These are phyloP conservation scores for Raffaelea arxii DNA, from an alignment of 2,329 filamentous ascomycete genomes.

Conservation along the genomic window DNA sequence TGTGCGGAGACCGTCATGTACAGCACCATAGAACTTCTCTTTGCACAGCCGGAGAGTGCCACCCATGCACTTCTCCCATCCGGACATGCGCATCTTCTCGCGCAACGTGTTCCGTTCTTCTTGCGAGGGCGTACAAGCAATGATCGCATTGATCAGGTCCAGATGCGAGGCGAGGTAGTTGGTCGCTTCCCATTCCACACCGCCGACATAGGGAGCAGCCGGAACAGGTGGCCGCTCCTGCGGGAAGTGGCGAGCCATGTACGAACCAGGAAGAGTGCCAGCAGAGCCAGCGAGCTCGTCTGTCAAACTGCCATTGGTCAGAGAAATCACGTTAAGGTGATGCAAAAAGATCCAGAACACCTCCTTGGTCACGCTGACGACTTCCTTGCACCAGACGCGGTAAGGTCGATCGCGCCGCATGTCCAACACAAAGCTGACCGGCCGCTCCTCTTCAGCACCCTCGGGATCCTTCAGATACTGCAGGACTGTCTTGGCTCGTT, in stretches of 20 bases:
- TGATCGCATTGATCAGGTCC: slow-evolving; percentile 82
- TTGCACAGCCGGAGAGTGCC: slow-evolving; percentile 82
- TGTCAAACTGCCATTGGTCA: slow-evolving; percentile 19
- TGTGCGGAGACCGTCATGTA: slow-evolving; percentile 79
- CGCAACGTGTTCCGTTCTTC: slow-evolving; percentile 69
- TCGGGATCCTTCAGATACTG: slow-evolving; percentile 71
- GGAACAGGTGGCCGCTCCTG: slow-evolving; percentile 80
- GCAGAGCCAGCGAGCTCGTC: not conserved
- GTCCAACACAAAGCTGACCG: slow-evolving; percentile 76
- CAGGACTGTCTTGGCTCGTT: slow-evolving; percentile 64
- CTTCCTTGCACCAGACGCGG: slow-evolving; percentile 87
- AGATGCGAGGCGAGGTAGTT: slow-evolving; percentile 91
- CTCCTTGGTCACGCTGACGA: slow-evolving; percentile 87
- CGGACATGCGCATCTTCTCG: slow-evolving; percentile 68
- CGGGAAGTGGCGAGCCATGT: slow-evolving; percentile 68
- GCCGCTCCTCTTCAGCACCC: slow-evolving; percentile 63
- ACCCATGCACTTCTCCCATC: slow-evolving; percentile 86
- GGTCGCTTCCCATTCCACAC: slow-evolving; percentile 97
- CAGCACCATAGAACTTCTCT: slow-evolving; percentile 90
- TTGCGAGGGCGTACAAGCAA: slow-evolving; percentile 65
- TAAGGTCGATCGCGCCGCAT: slow-evolving; percentile 86
- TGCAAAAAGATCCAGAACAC: slow-evolving; percentile 99
- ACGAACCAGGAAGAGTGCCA: slow-evolving; percentile 30
- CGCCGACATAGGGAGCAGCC: slow-evolving; percentile 89
- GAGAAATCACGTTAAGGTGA: slow-evolving; percentile 75